Base-by-base conservation (phyloP, 2,329 filamentous ascomycete species). In the Dothidotthia symphoricarpi region DNA sequence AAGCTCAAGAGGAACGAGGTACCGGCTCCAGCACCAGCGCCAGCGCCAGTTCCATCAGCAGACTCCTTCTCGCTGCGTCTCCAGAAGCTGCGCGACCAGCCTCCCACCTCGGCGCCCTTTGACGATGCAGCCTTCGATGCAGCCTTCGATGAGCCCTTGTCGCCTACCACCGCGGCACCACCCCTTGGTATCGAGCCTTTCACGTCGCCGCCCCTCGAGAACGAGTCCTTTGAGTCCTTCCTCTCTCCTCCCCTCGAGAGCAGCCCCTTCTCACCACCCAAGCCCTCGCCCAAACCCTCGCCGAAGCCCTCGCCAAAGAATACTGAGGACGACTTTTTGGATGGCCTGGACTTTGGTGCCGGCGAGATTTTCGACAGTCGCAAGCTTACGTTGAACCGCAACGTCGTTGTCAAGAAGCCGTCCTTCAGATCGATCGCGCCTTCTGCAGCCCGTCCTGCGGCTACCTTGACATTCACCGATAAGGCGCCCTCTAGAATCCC, bases 391-490 rank as follows among this genome's bases (percentile, higher is more conserved):
- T 73, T 95, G 13, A 93, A 97, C 64, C 88, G 87, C 47, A 96
- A 98, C 63, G 80, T 98, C 50, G 90, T 91, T 63, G 77, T 94
- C 56, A 95, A 94, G 68, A 79, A 83, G 49, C 73, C 80, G 15
- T 66, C 66, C 30, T 29, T 51, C 24, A 66, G 63, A 45, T 76
- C 81, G 36, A 76, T 82, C 14, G 71, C 77, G 11, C 90, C 88
- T 50, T 85, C 88, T 31, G 77, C 78, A 15, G 79, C 86, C 45
- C 72, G 77, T 37, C 81, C 87, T 13, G 83, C 88, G 9, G 85
- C 93, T 17, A 91, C 90, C 10, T 75, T 97, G 45, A 96, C 89
- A 6, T 97, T 97, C 62, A 94, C 88, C 31, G 93, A 86, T 67
- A 89, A 90, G 42, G 51, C 55, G 7, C 61, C 68, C 29, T 93